Conservation (phyloP, 140 eudicot species). For the Anethum foeniculum region DNA sequence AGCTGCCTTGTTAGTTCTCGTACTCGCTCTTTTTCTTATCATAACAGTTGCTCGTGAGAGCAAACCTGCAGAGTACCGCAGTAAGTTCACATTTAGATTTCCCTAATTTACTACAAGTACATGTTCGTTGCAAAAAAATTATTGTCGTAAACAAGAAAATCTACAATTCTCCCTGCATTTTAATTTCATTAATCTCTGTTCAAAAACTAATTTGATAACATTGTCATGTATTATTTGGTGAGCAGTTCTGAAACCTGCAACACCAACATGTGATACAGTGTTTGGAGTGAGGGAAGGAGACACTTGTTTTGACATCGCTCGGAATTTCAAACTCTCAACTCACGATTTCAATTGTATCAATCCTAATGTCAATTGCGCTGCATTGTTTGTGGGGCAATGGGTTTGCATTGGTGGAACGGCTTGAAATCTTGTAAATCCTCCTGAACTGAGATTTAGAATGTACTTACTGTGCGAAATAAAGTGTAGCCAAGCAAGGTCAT, state of each 20-base stretch:
- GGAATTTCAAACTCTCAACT: conserved; percentile 17
- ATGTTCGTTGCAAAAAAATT: not conserved
- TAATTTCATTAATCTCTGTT: not conserved
- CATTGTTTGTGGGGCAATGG: conserved; percentile 54
- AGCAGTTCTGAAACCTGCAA: conserved; percentile 10
- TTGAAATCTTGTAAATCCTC: not conserved
- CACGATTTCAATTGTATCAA: conserved; percentile 30
- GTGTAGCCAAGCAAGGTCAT: conserved; percentile 4
- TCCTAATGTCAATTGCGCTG: conserved; percentile 43
- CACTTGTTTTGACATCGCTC: conserved; percentile 39
- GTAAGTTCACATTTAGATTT: conserved; percentile 17
- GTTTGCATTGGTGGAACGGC: conserved; percentile 36
- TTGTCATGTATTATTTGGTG: not conserved
- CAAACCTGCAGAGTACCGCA: conserved; percentile 16
- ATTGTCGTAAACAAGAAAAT: not conserved
- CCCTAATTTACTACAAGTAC: not conserved
- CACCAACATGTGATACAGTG: conserved; percentile 26
- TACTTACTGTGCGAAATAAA: not conserved
- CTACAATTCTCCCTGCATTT: not conserved
- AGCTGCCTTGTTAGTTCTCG: conserved; percentile 17
- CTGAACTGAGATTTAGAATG: not conserved
- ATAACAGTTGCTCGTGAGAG: conserved; percentile 25
- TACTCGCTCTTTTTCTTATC: conserved; percentile 32
- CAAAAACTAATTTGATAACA: not conserved
- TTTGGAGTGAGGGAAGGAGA: conserved; percentile 35